These are phyloP conservation scores for Eugenia klotzschiana DNA, from an alignment of 441 rosid genomes.

Conservation along the genomic window DNA sequence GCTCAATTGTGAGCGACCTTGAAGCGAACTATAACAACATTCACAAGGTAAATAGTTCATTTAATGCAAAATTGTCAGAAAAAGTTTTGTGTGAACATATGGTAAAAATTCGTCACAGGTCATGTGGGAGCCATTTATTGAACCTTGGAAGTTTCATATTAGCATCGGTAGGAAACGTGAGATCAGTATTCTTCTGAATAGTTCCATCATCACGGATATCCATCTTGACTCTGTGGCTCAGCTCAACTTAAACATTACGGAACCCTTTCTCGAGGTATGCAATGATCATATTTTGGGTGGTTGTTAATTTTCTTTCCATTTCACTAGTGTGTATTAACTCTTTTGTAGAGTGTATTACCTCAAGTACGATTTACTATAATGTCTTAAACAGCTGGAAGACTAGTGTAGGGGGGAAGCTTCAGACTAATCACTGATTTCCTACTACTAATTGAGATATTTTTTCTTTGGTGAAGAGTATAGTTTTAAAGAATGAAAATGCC, in stretches of 20 bases:
- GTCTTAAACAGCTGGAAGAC: background rate
- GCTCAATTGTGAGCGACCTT: constrained; percentile 47
- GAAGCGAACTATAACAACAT: constrained; percentile 77
- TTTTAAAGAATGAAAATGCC: background rate
- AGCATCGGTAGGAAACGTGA: constrained; percentile 35
- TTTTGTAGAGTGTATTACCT: background rate
- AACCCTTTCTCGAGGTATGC: constrained; percentile 74
- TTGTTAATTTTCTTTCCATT: background rate
- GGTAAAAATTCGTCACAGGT: constrained; percentile 28
- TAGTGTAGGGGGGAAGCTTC: background rate
- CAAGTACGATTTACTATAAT: background rate
- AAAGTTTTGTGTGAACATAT: background rate
- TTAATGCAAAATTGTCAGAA: background rate
- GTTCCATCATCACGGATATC: constrained; percentile 44
- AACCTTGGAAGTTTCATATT: constrained; percentile 76
- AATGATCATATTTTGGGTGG: background rate
- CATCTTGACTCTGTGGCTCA: constrained; percentile 44
- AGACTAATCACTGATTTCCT: background rate
- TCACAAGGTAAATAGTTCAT: constrained; percentile 46
- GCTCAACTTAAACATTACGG: constrained; percentile 71
- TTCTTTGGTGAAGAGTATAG: background rate
- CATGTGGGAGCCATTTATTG: constrained; percentile 84
- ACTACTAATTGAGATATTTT: background rate
- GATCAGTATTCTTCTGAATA: constrained; percentile 38
- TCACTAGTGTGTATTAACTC: background rate